Evolutionary conservation across 805 yeast genomes (phyloP).

Genomic region (Deakozyma indianensis): DNA sequence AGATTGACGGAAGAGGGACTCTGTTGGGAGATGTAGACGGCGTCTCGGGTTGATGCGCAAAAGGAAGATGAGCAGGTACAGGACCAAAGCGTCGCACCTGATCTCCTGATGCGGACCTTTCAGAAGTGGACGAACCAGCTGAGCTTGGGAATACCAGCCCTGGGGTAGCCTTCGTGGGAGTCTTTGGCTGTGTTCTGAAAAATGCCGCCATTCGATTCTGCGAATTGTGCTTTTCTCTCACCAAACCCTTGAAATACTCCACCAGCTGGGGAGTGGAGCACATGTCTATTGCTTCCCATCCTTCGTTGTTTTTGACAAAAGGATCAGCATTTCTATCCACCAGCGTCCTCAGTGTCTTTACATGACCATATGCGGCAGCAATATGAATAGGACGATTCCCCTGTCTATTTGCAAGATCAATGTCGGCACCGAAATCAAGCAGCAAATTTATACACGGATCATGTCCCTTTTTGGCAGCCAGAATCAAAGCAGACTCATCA

Average conservation of each 20-base stretch:
- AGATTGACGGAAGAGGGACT: not conserved
- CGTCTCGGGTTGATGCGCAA: not conserved
- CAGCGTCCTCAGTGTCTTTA: conserved; percentile 40
- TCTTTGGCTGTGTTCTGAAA: conserved; percentile 1
- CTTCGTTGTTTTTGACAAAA: conserved; percentile 35
- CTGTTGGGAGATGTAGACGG: not conserved
- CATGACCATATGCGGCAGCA: conserved; percentile 58
- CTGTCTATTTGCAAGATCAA: conserved; percentile 51
- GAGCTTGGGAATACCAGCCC: not conserved
- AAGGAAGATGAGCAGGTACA: not conserved
- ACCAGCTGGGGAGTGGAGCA: conserved; percentile 40
- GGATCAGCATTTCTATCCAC: conserved; percentile 36
- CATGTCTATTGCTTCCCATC: conserved; percentile 53
- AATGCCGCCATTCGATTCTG: conserved; percentile 7
- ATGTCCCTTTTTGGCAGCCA: conserved; percentile 46
- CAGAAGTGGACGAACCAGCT: not conserved
- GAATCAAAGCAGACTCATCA: conserved; percentile 37
- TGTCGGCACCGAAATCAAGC: conserved; percentile 63
- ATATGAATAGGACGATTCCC: conserved; percentile 80
- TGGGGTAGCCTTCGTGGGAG: not conserved
- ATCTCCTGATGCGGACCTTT: not conserved
- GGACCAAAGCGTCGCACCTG: not conserved
- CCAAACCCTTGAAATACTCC: conserved; percentile 23
- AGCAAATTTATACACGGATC: conserved; percentile 50
- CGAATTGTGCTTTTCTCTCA: conserved; percentile 11